Evolutionary conservation across 2,329 filamentous ascomycete genomes (phyloP).

Genomic region (Cytospora mali): DNA sequence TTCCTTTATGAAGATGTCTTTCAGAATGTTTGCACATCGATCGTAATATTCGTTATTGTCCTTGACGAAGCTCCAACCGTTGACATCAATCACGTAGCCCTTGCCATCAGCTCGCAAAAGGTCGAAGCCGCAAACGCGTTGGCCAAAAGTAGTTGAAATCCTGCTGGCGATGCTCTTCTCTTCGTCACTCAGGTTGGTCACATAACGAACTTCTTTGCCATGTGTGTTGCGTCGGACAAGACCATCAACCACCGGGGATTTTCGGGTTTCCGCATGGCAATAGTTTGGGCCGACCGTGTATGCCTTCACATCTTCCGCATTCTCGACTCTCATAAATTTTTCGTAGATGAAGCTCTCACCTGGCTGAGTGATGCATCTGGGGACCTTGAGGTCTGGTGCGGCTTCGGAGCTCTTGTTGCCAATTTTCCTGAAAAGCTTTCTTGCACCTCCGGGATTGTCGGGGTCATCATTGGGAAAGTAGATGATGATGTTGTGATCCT

Average conservation of each 20-base stretch:
- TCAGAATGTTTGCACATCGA: conserved; percentile 81
- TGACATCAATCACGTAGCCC: conserved; percentile 98
- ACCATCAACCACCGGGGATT: conserved; percentile 95
- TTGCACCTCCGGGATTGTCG: conserved; percentile 69
- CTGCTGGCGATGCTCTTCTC: conserved; percentile 86
- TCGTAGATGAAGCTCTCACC: conserved; percentile 92
- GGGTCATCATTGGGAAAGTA: conserved; percentile 89
- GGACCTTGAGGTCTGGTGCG: conserved; percentile 73
- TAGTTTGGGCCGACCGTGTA: conserved; percentile 94
- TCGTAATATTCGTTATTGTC: conserved; percentile 99
- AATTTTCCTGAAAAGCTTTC: conserved; percentile 93
- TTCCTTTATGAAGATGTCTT: conserved; percentile 84
- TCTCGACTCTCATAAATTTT: conserved; percentile 94
- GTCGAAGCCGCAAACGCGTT: conserved; percentile 95
- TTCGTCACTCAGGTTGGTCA: conserved; percentile 78
- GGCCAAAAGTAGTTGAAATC: conserved; percentile 89
- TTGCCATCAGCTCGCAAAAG: conserved; percentile 83
- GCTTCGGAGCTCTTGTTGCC: conserved; percentile 99
- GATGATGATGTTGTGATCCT: conserved; percentile 98
- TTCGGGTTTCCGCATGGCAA: conserved; percentile 95
- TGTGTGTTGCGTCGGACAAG: conserved; percentile 95
- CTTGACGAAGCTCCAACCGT: conserved; percentile 99
- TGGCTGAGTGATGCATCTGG: conserved; percentile 79
- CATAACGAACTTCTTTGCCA: conserved; percentile 94
- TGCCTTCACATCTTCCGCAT: conserved; percentile 96